Evolutionary conservation across 1,284 basidiomycete genomes (phyloP), one percentile per base, ranked within the genome.

Genomic region (Takashimella koratensis): DNA sequence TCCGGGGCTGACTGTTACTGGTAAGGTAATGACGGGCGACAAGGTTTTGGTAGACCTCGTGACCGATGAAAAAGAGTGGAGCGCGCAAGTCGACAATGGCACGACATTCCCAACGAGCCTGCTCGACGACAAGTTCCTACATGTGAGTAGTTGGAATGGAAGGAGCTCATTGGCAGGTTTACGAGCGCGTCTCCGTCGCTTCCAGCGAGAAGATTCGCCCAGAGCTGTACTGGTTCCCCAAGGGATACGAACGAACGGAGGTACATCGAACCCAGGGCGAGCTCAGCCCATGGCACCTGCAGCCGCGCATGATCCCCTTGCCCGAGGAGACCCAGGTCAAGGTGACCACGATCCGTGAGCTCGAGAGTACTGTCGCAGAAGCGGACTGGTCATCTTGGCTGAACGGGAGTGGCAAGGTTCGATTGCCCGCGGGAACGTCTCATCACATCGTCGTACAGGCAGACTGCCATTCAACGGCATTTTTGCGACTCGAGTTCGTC

Each of bases 231-330:
- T n/a, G n/a, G 12, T 45, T 22, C 5, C 54, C 59, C 10, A 47
- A 49, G 12, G 43, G 48, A 5, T 58, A 61, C 49, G 41, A 45
- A 10, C 36, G 64, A 46, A 54, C 53, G 21, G 54, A 51, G 2
- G 42, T 58, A n/a, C n/a, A n/a, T n/a, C n/a, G n/a, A n/a, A n/a
- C n/a, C 22, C 63, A 65, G 24, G 65, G 65, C 22, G 65, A 65
- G 11, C 56, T 58, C 3, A 48, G 55, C 3, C 63, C 65, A 5
- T 63, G 61, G 63, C 53, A 57, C 8, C 44, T 67, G 2, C 51
- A 42, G 10, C 55, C 59, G 13, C 56, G 64, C 11, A n/a, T 27
- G 10, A 62, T 66, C 41, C 64, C 62, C 23, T 16, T 63, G 12
- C 63, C 63, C 1, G 61, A 62, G 24, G 43, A 55, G 19, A 50